Base-by-base conservation (phyloP, 768 basidiomycete genomes). In the Hypholoma fasciculare region DNA sequence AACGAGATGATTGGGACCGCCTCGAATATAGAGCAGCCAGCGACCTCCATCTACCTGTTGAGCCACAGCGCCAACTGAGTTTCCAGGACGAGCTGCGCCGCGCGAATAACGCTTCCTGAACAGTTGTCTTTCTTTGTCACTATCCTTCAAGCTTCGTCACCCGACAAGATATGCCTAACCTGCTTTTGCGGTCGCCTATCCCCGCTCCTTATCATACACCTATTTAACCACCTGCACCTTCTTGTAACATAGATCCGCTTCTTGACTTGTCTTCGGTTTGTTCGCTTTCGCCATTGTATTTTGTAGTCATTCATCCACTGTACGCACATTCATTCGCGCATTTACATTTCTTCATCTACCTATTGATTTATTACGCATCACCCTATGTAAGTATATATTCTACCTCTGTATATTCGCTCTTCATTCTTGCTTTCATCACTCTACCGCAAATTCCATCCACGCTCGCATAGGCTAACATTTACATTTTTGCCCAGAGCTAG, bases 1-100 rank as follows among this genome's bases (percentile, higher is more conserved):
- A 57, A 26, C 43, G 60, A 7, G 54, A 63, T 7, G 67, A 69
- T 42, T 69, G 67, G 67, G 65, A 69, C 39, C 63, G 61, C 51
- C 39, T 60, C 7, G 67, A 69, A 58, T 59, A 65, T 48, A 63
- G 65, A 59, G 59, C 63, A 3, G 59, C 63, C 7, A 58, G 54
- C 30, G 54, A 63, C 26, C 62, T 65, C 48, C 60, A 61, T 26
- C 63, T 63, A 38, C 56, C 37, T 23, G 57, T 51, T 17, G 62
- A 63, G 6, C 55, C 64, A 9, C 61, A 59, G 23, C 63, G 60
- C 16, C 57, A 57, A 26, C 43, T 65, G 54, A 60, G 61, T 17
- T 69, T 69, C 52, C 56, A 63, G 17, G 64, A 64, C 19, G 65
- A 65, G 50, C 62, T 67, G 39, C 62, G 62, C 16, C 54, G 62